phyloP scores from a whole-genome alignment of 176 grass and related monocot genomes.

The Zea luxurians region DNA sequence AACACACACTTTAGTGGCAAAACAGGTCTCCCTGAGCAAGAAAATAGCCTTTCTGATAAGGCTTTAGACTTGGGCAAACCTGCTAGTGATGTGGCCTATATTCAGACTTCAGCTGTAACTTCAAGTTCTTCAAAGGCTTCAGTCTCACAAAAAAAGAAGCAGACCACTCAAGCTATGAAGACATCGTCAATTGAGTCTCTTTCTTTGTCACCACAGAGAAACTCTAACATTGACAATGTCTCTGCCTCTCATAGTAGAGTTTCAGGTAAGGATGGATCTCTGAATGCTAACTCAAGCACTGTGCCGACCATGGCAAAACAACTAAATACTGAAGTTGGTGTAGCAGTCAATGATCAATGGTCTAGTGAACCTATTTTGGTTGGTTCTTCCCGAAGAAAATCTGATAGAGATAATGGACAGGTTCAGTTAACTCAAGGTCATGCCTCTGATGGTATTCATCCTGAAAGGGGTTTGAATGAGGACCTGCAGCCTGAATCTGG shows the following conservation, averaged over 20 bases:
- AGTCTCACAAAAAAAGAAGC: constrained; percentile 60
- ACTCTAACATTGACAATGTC: constrained; percentile 56
- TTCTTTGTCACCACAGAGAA: constrained; percentile 70
- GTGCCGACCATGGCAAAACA: constrained; percentile 37
- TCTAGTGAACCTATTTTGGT: constrained; percentile 41
- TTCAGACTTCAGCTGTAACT: constrained; percentile 55
- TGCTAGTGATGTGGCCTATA: constrained; percentile 44
- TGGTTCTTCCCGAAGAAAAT: constrained; percentile 51
- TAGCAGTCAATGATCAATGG: constrained; percentile 49
- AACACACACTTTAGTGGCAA: constrained; percentile 42
- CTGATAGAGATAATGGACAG: constrained; percentile 46
- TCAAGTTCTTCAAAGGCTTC: constrained; percentile 82
- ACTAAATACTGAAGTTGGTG: constrained; percentile 42
- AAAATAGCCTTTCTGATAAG: constrained; percentile 43
- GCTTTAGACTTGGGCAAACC: constrained; percentile 42
- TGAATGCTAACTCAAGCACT: constrained; percentile 52
- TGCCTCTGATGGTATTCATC: constrained; percentile 26
- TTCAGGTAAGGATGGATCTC: constrained; percentile 52
- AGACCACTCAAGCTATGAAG: constrained; percentile 47
- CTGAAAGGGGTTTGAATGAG: constrained; percentile 40
- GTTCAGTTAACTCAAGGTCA: constrained; percentile 44
- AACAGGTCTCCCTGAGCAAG: constrained; percentile 37
- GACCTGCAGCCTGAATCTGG: constrained; percentile 45
- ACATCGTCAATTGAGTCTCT: constrained; percentile 62
- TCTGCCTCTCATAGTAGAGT: constrained; percentile 51